phyloP scores from a whole-genome alignment of 495 filamentous ascomycete genomes.

The Chaetomium cochliodes region DNA sequence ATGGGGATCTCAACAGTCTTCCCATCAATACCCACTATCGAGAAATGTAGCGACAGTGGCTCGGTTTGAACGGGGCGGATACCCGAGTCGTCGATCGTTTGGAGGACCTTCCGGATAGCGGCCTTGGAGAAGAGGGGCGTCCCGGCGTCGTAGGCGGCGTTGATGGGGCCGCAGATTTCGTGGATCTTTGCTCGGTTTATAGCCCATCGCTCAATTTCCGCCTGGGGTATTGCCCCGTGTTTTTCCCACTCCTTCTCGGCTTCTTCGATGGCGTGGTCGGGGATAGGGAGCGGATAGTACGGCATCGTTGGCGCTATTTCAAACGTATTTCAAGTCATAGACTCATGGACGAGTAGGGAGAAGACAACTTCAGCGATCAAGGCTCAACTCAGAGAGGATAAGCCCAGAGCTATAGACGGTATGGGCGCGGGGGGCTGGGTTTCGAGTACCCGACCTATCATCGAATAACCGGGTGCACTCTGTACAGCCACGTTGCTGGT shows the following conservation, averaged over 20 bases:
- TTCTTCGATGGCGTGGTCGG: conserved; percentile 8
- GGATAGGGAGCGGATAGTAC: conserved; percentile 9
- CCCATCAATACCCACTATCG: conserved; percentile 10
- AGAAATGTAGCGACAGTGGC: conserved; percentile 7
- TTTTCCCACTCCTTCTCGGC: conserved; percentile 9
- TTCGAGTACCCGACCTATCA: too few species aligned
- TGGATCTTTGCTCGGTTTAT: conserved; percentile 6
- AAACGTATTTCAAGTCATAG: too few species aligned
- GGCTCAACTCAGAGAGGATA: too few species aligned
- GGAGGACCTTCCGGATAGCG: conserved; percentile 1
- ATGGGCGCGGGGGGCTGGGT: too few species aligned
- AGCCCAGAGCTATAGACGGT: too few species aligned
- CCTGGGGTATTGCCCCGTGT: neutral
- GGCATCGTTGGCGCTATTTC: too few species aligned
- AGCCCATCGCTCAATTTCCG: conserved; percentile 1
- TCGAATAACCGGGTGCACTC: too few species aligned
- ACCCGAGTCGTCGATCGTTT: conserved; percentile 1
- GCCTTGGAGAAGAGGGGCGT: conserved; percentile 12
- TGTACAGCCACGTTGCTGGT: too few species aligned
- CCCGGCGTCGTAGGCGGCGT: conserved; percentile 8
- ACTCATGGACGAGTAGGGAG: too few species aligned
- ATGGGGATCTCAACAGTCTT: neutral
- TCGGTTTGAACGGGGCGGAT: conserved; percentile 5
- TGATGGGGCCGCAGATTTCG: conserved; percentile 2
- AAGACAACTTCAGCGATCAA: too few species aligned